Percentiles rank a stretch among this genome's conserved stretches.
These are phyloP conservation scores for Chrysosporium keratinophilum DNA, from an alignment of 2,329 filamentous ascomycete genomes.

Conservation along the genomic window DNA sequence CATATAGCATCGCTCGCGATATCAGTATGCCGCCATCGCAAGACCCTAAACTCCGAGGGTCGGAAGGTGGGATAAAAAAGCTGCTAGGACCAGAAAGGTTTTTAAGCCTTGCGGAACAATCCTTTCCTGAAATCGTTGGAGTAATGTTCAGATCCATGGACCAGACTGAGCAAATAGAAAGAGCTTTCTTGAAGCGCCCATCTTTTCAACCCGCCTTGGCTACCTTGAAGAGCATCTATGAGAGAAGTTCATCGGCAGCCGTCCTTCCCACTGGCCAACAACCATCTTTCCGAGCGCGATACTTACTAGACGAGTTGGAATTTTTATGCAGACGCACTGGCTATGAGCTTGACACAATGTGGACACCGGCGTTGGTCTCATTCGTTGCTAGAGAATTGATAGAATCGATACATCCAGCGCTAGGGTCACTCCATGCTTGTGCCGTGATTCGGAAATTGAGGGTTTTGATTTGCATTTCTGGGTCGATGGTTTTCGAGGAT, in stretches of 20 bases:
- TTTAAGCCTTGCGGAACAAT: constrained; percentile 50
- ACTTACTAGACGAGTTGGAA: constrained; percentile 62
- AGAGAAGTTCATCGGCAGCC: constrained; percentile 54
- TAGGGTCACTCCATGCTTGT: constrained; percentile 79
- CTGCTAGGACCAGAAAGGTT: constrained; percentile 59
- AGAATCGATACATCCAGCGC: constrained; percentile 66
- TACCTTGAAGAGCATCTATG: constrained; percentile 59
- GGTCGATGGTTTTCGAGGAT: constrained; percentile 57
- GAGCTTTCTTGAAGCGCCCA: constrained; percentile 50
- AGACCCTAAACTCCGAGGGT: constrained; percentile 44
- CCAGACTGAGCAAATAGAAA: constrained; percentile 64
- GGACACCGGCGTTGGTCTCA: constrained; percentile 64
- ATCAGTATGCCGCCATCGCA: constrained; percentile 42
- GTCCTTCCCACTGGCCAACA: constrained; percentile 69
- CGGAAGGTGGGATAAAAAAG: constrained; percentile 55
- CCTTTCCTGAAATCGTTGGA: constrained; percentile 68
- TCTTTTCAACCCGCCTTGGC: constrained; percentile 51
- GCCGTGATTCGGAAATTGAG: constrained; percentile 77
- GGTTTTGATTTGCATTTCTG: constrained; percentile 68
- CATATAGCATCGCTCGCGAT: constrained; percentile 75
- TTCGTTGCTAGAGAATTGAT: constrained; percentile 68
- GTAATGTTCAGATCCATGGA: constrained; percentile 67
- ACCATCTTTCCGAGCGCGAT: constrained; percentile 71
- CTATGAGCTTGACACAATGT: constrained; percentile 55
- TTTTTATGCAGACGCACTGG: constrained; percentile 65